phyloP scores from a whole-genome alignment of 2,329 filamentous ascomycete species.

The Aspergillus sclerotialis region DNA sequence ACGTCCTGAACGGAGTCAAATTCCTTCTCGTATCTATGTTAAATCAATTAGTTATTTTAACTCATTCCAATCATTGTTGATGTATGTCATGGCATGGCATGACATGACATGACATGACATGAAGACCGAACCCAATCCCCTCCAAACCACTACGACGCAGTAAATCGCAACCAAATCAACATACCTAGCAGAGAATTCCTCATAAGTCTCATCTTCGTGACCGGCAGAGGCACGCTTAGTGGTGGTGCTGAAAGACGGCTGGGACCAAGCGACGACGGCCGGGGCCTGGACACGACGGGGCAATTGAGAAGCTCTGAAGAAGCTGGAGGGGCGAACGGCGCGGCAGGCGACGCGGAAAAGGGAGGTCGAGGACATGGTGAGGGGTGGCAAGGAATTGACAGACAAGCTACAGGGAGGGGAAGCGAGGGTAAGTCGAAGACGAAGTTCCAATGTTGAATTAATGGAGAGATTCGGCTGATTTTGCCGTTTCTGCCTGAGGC shows the following conservation, averaged over 20 bases:
- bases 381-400: constrained; percentile 15
- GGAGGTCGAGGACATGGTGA: constrained; percentile 58
- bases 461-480: constrained; percentile 7
- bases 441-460: constrained; percentile 2
- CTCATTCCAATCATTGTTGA: too few relatives aligned
- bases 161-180: constrained; percentile 18
- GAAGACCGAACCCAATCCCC: not conserved
- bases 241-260: constrained; percentile 54
- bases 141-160: constrained; percentile 7
- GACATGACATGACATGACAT: too few relatives aligned
- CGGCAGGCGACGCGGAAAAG: constrained; percentile 67
- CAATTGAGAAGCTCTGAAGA: constrained; percentile 59
- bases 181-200: constrained; percentile 97
- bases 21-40: constrained; percentile 92
- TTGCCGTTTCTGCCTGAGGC: not conserved
- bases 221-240: constrained; percentile 51
- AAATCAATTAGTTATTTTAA: constrained; percentile 31
- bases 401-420: constrained; percentile 12
- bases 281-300: constrained; percentile 53
- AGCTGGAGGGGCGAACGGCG: constrained; percentile 50
- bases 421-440: not conserved
- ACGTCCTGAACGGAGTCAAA: constrained; percentile 97
- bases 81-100: too few relatives aligned
- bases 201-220: constrained; percentile 93
- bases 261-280: constrained; percentile 45